Evolutionary conservation across 1,284 basidiomycete genomes (phyloP).

Genomic region (Microbotryomycetes sp.): DNA sequence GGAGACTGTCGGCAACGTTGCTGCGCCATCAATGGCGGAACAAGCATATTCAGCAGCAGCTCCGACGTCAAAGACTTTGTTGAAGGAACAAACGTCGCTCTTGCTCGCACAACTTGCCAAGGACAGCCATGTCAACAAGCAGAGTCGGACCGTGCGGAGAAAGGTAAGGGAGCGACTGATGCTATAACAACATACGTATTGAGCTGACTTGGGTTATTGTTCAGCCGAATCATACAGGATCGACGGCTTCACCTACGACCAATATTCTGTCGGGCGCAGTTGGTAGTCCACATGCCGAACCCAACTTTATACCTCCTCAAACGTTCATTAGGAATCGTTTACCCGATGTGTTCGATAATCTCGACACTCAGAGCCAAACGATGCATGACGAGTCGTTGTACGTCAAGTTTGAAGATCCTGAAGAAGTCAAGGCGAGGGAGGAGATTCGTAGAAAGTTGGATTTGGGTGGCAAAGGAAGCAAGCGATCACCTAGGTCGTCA

Average conservation of each 20-base stretch:
- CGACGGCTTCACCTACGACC: no score
- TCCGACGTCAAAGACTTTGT: not conserved
- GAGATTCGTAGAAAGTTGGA: constrained; percentile 1
- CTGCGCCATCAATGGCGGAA: not conserved
- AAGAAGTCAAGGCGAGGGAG: constrained; percentile 6
- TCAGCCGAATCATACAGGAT: no score
- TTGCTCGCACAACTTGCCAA: constrained; percentile 2
- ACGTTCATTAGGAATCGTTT: not conserved
- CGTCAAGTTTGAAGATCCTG: constrained; percentile 17
- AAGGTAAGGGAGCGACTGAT: no score
- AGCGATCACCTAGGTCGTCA: no score
- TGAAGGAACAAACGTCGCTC: constrained; percentile 9
- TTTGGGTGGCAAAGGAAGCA: not conserved
- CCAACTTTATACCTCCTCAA: no score
- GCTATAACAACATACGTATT: no score
- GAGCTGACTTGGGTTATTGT: no score
- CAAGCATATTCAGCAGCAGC: not conserved
- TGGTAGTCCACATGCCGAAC: no score
- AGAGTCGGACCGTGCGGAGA: no score
- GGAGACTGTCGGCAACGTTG: not conserved
- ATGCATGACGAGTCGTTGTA: constrained; percentile 7
- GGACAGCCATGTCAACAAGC: not conserved
- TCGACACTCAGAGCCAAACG: not conserved
- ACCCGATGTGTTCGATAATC: not conserved
- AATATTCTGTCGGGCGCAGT: no score